Evolutionary conservation across 306 rosid genomes (phyloP).

Genomic region (Trifolium repens): DNA sequence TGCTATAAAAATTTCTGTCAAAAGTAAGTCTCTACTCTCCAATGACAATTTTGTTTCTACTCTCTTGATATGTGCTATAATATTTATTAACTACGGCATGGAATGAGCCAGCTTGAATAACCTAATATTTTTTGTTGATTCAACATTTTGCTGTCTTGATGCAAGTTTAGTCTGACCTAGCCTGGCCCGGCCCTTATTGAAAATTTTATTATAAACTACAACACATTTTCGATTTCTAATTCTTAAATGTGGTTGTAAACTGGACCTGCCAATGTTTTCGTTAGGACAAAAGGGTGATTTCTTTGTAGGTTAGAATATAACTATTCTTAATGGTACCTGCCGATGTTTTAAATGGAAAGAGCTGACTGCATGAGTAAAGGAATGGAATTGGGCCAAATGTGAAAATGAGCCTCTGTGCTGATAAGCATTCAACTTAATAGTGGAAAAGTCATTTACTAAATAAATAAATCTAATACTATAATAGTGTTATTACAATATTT

Average conservation of each 20-base stretch:
- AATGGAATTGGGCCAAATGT: conserved; percentile 4
- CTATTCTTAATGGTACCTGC: neutral
- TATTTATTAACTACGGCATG: neutral
- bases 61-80: neutral
- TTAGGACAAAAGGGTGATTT: neutral
- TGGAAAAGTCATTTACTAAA: neutral
- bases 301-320: neutral
- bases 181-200: conserved; percentile 9
- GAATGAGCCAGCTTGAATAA: conserved; percentile 16
- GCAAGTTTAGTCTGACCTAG: conserved; percentile 2
- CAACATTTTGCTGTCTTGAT: conserved; percentile 3
- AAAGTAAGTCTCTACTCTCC: conserved; percentile 61
- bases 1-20: conserved; percentile 77
- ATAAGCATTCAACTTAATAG: neutral
- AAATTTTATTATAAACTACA: conserved; percentile 1
- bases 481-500: neutral
- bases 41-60: conserved; percentile 10
- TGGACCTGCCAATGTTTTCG: neutral
- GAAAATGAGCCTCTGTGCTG: neutral
- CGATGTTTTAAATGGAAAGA: conserved; percentile 17
- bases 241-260: conserved; percentile 8
- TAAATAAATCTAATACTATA: neutral
- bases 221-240: neutral
- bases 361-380: neutral
- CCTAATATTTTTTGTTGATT: neutral